A percentile compares a stretch with the other conserved stretches of the same genome.
phyloP scores from a whole-genome alignment of 2,329 filamentous ascomycete species.

The Xylariaceae sp. region DNA sequence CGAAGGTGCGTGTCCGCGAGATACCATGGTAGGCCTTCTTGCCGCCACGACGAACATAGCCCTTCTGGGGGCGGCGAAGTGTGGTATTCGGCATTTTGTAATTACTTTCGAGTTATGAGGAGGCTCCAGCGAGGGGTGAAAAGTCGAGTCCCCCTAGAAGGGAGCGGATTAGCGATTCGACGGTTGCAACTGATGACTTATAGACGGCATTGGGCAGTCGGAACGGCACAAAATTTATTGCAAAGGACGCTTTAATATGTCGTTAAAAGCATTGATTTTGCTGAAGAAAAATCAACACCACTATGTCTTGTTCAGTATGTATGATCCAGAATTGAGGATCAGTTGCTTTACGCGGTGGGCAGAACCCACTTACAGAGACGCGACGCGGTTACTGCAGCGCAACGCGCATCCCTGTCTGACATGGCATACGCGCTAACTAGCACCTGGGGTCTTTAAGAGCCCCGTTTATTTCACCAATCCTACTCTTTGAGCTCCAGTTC shows the following conservation, averaged over 20 bases:
- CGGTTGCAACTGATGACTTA: conserved; percentile 4
- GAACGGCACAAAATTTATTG: neutral
- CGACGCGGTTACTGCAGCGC: conserved; percentile 22
- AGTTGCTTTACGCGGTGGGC: conserved; percentile 3
- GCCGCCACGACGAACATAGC: conserved; percentile 70
- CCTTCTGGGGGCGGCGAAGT: conserved; percentile 66
- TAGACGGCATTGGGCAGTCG: conserved; percentile 22
- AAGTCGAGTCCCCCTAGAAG: conserved; percentile 7
- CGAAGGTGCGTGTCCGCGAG: conserved; percentile 75
- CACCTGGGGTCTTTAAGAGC: conserved; percentile 26
- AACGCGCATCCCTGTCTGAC: conserved; percentile 37
- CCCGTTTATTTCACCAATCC: conserved; percentile 4
- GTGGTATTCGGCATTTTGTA: conserved; percentile 63
- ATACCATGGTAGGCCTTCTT: conserved; percentile 73
- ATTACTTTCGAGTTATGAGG: neutral
- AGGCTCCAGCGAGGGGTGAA: conserved; percentile 6
- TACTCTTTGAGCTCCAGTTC: neutral
- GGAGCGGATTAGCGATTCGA: conserved; percentile 16
- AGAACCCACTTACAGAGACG: conserved; percentile 31
- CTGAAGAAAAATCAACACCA: neutral
- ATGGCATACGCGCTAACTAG: conserved; percentile 7
- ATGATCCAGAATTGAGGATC: neutral
- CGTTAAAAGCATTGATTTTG: neutral
- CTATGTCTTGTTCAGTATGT: conserved; percentile 7
- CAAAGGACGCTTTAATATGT: neutral